Conservation (phyloP, 2,329 filamentous ascomycete genomes). For the Colletotrichum sublineola region DNA sequence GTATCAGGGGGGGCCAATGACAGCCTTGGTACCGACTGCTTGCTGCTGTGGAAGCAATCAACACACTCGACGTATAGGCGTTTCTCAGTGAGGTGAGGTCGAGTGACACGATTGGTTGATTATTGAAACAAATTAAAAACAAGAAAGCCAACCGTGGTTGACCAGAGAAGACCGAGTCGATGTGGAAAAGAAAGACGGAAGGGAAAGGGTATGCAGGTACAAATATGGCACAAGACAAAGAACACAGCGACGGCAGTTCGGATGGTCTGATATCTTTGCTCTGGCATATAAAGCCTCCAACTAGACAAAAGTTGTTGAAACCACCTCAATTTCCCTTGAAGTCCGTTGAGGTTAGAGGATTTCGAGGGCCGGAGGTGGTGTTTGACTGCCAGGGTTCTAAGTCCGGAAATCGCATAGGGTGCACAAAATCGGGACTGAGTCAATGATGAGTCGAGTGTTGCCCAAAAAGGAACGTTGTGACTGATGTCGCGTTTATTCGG, state of each 20-base stretch:
- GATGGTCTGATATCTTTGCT: conserved; percentile 21
- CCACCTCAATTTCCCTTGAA: conserved; percentile 14
- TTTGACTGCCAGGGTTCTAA: not conserved
- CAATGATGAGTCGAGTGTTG: conserved; percentile 33
- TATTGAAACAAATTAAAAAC: not conserved
- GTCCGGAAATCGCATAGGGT: not conserved
- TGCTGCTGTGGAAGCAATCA: conserved; percentile 5
- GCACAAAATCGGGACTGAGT: conserved; percentile 14
- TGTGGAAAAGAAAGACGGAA: not conserved
- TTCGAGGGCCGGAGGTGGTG: conserved; percentile 10
- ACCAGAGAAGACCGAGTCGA: not conserved
- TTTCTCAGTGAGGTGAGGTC: not conserved
- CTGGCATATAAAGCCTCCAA: conserved; percentile 6
- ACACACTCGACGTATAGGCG: conserved; percentile 2
- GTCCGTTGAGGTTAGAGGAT: conserved; percentile 16
- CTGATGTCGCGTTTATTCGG: not conserved
- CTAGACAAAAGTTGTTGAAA: conserved; percentile 16
- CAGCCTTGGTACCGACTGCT: not conserved
- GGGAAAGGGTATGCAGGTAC: conserved; percentile 11
- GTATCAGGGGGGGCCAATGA: conserved; percentile 26
- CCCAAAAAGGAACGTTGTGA: not conserved
- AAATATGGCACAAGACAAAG: conserved; percentile 23
- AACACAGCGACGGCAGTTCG: conserved; percentile 7
- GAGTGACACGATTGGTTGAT: not conserved
- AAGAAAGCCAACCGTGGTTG: conserved; percentile 4